phyloP scores from a whole-genome alignment of 768 basidiomycete species.

The Boletellus ananiceps region DNA sequence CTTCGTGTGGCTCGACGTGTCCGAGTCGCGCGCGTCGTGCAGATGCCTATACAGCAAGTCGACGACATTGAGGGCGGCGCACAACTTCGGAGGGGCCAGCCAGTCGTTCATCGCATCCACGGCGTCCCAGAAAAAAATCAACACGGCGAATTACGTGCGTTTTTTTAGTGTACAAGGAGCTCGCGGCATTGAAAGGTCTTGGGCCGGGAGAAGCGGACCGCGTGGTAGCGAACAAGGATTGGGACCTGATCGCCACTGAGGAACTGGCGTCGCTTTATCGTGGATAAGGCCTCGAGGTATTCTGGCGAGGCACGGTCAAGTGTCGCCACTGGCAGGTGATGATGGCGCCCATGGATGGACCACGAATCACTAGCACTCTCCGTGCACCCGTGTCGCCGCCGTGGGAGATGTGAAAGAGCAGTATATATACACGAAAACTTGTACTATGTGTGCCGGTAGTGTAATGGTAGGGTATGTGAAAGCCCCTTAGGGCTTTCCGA shows the following conservation, averaged over 20 bases:
- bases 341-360: no score
- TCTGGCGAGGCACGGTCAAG: slow-evolving; percentile 87
- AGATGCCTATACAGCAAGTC: slow-evolving; percentile 94
- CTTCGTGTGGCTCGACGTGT: slow-evolving; percentile 81
- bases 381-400: no score
- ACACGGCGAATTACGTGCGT: slow-evolving; percentile 95
- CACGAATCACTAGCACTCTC: no score
- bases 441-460: no score
- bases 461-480: no score
- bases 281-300: slow-evolving; percentile 90
- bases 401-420: no score
- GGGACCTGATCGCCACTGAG: slow-evolving; percentile 34
- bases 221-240: no score
- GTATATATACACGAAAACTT: no score
- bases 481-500: no score
- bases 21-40: slow-evolving; percentile 78
- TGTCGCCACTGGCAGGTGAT: no score
- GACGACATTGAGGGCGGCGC: slow-evolving; percentile 95
- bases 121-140: slow-evolving; percentile 96
- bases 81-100: slow-evolving; percentile 78
- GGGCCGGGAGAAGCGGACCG: no score
- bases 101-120: slow-evolving; percentile 92
- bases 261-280: slow-evolving; percentile 87
- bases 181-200: no score
- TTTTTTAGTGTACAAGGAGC: slow-evolving; percentile 89